These are phyloP conservation scores for Pestalotiopsis sp. DNA, from an alignment of 2,329 filamentous ascomycete species.

Conservation along the genomic window DNA sequence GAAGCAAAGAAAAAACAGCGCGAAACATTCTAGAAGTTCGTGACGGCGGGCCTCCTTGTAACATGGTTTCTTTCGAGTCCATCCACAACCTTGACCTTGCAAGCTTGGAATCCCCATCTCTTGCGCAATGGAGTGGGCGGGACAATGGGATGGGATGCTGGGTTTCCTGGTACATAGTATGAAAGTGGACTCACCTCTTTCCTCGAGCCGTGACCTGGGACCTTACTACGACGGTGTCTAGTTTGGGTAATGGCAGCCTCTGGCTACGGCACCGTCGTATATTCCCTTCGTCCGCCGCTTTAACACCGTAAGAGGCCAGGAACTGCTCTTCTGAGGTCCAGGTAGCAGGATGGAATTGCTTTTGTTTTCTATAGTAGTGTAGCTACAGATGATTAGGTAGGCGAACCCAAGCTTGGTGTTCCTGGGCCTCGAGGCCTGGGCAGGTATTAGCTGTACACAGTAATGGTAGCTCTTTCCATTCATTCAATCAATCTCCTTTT, in stretches of 20 bases:
- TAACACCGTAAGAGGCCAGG: not conserved
- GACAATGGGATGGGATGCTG: not conserved
- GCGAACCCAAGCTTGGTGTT: no score
- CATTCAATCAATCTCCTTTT: not conserved
- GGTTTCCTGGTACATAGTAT: not conserved
- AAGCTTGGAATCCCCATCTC: not conserved
- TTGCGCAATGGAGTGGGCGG: not conserved
- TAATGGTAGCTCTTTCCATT: not conserved
- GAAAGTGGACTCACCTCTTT: not conserved
- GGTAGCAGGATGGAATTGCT: no score
- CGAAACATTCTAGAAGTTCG: slow-evolving; percentile 8
- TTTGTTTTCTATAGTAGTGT: no score
- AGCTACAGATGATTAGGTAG: no score
- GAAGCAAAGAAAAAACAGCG: not conserved
- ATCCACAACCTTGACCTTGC: not conserved
- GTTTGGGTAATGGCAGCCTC: not conserved
- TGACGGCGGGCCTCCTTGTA: not conserved
- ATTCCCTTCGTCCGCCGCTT: not conserved
- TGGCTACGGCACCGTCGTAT: not conserved
- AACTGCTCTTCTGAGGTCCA: no score
- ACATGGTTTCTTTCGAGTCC: not conserved
- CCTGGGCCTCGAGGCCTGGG: not conserved
- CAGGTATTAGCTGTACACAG: not conserved
- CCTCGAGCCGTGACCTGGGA: not conserved
- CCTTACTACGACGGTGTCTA: not conserved